phyloP scores from a whole-genome alignment of 257 asterid species.

The Nicotiana otophora region DNA sequence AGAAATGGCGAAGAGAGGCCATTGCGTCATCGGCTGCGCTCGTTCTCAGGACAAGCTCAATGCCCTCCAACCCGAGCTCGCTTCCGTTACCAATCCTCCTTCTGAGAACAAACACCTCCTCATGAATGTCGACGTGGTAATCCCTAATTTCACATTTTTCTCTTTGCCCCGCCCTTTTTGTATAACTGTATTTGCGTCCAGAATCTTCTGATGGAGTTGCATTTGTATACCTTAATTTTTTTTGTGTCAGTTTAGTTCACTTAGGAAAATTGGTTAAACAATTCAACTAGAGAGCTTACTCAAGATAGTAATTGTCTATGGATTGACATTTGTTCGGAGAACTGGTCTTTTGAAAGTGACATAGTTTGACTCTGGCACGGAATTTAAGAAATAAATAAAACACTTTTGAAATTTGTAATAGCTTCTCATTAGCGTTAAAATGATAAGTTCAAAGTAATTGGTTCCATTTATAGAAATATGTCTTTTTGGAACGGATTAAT shows the following conservation, averaged over 20 bases:
- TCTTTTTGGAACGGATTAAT: too few relatives aligned
- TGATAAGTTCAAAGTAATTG: too few relatives aligned
- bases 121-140: constrained; percentile 84
- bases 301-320: neutral
- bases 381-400: too few relatives aligned
- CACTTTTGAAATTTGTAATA: too few relatives aligned
- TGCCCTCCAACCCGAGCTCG: constrained; percentile 66
- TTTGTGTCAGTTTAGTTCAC: neutral
- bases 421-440: too few relatives aligned
- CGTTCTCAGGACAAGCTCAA: constrained; percentile 72
- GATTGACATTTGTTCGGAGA: neutral
- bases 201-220: neutral
- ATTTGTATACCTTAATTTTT: neutral
- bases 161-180: neutral
- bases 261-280: neutral
- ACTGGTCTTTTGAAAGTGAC: too few relatives aligned
- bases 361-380: too few relatives aligned
- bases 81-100: constrained; percentile 29
- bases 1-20: constrained; percentile 84
- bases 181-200: neutral
- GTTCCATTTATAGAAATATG: too few relatives aligned
- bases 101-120: constrained; percentile 42
- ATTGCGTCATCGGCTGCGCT: constrained; percentile 85
- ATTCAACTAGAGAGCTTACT: neutral
- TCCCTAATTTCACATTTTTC: neutral